Conservation (phyloP, 2,329 filamentous ascomycete genomes). For the Penicillium brevicompactum region DNA sequence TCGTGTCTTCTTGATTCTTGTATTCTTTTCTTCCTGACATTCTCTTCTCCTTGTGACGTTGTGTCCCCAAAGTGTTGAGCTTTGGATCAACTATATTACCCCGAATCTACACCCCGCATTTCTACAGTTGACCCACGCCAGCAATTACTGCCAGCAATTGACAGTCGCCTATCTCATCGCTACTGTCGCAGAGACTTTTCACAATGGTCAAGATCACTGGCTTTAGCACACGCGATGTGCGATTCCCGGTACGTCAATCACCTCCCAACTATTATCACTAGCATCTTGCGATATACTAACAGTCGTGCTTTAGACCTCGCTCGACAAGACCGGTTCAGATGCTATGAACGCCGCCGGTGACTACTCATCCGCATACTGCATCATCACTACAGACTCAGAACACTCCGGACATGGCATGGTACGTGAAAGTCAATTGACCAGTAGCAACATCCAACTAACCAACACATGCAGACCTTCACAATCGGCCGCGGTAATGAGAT, state of each 20-base stretch:
- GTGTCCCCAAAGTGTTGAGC: not conserved
- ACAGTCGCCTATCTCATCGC: not conserved
- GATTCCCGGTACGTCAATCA: constrained; percentile 60
- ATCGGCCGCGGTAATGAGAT: constrained; percentile 81
- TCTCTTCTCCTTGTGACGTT: not conserved
- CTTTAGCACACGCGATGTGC: constrained; percentile 72
- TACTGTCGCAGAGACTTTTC: constrained; percentile 1
- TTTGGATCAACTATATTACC: not conserved
- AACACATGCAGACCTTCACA: constrained; percentile 43
- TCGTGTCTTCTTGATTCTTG: constrained; percentile 6
- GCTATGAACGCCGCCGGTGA: constrained; percentile 94
- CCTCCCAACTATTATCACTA: not conserved
- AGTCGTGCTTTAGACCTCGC: constrained; percentile 65
- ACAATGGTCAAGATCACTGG: constrained; percentile 68
- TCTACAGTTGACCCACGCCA: constrained; percentile 1
- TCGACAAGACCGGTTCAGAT: constrained; percentile 95
- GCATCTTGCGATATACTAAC: constrained; percentile 1
- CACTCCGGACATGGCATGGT: constrained; percentile 47
- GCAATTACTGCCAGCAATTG: constrained; percentile 9
- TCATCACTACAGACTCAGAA: constrained; percentile 74
- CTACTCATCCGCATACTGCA: constrained; percentile 94
- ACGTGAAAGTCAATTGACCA: constrained; percentile 17
- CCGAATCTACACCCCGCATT: constrained; percentile 8
- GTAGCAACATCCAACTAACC: constrained; percentile 1
- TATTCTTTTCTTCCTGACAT: constrained; percentile 4